Percentiles rank a stretch among this genome's conserved stretches.
Evolutionary conservation across 192 early-diverging fungal genomes (phyloP).

Genomic region (Coemansia sp.): DNA sequence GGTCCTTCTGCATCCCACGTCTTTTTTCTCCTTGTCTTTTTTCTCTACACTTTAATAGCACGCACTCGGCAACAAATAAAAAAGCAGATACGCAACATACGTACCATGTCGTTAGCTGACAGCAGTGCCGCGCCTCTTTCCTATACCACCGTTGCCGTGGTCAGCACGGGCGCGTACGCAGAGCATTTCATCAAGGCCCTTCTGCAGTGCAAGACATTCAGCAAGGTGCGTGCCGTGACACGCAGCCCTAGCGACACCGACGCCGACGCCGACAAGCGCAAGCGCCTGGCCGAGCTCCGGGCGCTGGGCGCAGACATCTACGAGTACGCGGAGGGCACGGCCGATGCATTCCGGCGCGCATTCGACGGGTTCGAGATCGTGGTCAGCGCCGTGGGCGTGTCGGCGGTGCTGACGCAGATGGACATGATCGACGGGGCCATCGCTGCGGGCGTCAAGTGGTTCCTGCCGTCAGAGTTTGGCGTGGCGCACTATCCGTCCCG

Average conservation of each 20-base stretch:
- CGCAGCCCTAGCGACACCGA: slow-evolving; percentile 5
- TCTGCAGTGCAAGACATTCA: slow-evolving; percentile 14
- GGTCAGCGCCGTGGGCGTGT: slow-evolving; percentile 31
- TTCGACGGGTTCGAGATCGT: slow-evolving; percentile 34
- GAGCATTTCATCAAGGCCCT: slow-evolving; percentile 34
- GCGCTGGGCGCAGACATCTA: slow-evolving; percentile 21
- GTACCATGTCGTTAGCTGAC: not conserved
- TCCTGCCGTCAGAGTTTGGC: slow-evolving; percentile 49
- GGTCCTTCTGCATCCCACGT: no score
- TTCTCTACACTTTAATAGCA: not conserved
- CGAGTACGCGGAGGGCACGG: slow-evolving; percentile 11
- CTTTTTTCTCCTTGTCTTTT: not conserved
- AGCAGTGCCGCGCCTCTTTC: not conserved
- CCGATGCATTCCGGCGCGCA: slow-evolving; percentile 12
- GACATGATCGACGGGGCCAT: slow-evolving; percentile 44
- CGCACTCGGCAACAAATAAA: no score
- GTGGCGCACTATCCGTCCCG: slow-evolving; percentile 26
- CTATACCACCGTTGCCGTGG: slow-evolving; percentile 37
- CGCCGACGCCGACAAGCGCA: slow-evolving; percentile 19
- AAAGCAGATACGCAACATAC: not conserved
- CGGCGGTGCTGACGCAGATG: slow-evolving; percentile 23
- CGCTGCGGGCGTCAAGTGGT: slow-evolving; percentile 40
- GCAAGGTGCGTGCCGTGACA: slow-evolving; percentile 35
- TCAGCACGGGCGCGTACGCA: slow-evolving; percentile 40
- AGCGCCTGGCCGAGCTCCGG: slow-evolving; percentile 16